phyloP scores from a whole-genome alignment of 768 basidiomycete genomes.

The Saitozyma sp. region DNA sequence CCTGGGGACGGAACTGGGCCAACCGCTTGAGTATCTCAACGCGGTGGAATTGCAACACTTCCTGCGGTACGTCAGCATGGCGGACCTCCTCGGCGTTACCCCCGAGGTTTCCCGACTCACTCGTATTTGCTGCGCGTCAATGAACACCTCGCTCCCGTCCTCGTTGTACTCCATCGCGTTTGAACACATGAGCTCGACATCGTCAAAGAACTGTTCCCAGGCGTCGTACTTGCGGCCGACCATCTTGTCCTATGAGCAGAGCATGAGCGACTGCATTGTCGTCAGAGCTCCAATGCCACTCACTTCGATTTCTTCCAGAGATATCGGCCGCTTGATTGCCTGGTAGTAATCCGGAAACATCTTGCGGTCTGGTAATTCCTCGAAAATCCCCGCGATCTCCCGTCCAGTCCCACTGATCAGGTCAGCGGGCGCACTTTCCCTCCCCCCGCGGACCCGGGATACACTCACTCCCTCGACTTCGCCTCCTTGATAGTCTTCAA shows the following conservation, averaged over 20 bases:
- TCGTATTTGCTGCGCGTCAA: slow-evolving; percentile 45
- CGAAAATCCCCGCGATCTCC: slow-evolving; percentile 64
- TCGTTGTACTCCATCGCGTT: slow-evolving; percentile 88
- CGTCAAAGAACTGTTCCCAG: slow-evolving; percentile 71
- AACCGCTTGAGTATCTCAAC: slow-evolving; percentile 16
- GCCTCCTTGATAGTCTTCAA: slow-evolving; percentile 36
- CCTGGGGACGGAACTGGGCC: slow-evolving; percentile 7
- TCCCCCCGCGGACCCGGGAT: not conserved
- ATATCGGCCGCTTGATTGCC: slow-evolving; percentile 76
- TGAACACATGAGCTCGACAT: slow-evolving; percentile 84
- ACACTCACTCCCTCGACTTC: slow-evolving; percentile 43
- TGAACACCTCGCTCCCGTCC: slow-evolving; percentile 60
- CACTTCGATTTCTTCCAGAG: slow-evolving; percentile 80
- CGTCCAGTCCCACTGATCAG: slow-evolving; percentile 29
- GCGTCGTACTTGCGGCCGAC: slow-evolving; percentile 74
- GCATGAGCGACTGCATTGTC: slow-evolving; percentile 57
- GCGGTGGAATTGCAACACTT: slow-evolving; percentile 7
- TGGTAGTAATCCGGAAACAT: slow-evolving; percentile 72
- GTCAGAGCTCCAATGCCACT: slow-evolving; percentile 56
- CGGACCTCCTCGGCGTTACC: not conserved
- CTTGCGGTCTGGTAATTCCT: slow-evolving; percentile 78
- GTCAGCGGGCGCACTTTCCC: slow-evolving; percentile 16
- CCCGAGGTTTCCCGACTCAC: slow-evolving; percentile 22
- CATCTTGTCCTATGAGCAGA: slow-evolving; percentile 65
- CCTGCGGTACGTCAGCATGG: slow-evolving; percentile 1